Evolutionary conservation across 2,329 filamentous ascomycete species (phyloP).

Genomic region (Fusarium agapanthi): DNA sequence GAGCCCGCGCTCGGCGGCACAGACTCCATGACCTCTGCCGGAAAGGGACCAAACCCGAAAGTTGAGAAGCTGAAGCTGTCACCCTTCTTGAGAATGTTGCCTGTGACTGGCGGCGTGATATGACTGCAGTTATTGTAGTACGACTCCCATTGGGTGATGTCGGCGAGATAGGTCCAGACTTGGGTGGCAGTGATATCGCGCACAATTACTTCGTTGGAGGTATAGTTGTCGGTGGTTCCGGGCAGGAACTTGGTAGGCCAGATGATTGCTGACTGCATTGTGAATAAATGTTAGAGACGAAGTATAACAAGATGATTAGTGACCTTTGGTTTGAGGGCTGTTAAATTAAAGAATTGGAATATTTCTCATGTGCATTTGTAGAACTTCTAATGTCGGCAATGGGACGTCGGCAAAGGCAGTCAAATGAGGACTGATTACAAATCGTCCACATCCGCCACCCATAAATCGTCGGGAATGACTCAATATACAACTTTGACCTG

Average conservation of each 20-base stretch:
- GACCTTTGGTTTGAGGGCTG: background rate
- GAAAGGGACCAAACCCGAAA: background rate
- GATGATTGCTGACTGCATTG: background rate
- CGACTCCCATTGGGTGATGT: background rate
- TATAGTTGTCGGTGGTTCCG: background rate
- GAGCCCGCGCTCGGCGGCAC: background rate
- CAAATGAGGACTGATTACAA: background rate
- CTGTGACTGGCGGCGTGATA: background rate
- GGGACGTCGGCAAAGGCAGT: background rate
- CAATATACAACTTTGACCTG: background rate
- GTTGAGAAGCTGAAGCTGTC: background rate
- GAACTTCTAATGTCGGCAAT: background rate
- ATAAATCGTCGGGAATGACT: background rate
- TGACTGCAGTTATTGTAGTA: background rate
- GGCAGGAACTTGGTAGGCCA: background rate
- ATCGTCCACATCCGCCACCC: background rate
- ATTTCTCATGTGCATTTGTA: too few relatives aligned
- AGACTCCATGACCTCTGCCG: background rate
- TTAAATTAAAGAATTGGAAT: too few relatives aligned
- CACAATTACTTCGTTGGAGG: background rate
- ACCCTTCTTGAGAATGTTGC: background rate
- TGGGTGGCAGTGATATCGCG: background rate
- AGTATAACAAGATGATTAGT: background rate
- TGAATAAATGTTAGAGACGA: rapidly evolving
- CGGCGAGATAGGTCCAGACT: background rate